Conservation (phyloP, 495 filamentous ascomycete species). For the Podospora tetraspora region DNA sequence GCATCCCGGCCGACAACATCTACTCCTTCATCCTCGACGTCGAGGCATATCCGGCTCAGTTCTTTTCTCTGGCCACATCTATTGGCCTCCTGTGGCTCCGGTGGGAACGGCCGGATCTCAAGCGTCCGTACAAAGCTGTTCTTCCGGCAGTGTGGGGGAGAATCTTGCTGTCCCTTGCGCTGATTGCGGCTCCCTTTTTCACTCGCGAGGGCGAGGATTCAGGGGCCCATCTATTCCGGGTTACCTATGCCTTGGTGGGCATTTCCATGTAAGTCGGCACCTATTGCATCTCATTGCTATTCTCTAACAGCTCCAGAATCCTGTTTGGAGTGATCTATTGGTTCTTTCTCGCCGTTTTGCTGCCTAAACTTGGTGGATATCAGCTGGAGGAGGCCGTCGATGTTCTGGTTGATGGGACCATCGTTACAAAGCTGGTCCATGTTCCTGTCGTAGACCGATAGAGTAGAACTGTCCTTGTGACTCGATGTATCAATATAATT, state of each 20-base stretch:
- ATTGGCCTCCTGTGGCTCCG: constrained; percentile 60
- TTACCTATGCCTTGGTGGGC: constrained; percentile 68
- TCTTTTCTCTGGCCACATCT: constrained; percentile 54
- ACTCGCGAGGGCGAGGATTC: constrained; percentile 43
- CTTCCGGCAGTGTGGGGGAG: constrained; percentile 46
- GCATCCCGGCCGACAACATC: constrained; percentile 58
- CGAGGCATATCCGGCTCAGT: constrained; percentile 62
- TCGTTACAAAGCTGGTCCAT: constrained; percentile 51
- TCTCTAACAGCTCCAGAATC: constrained; percentile 38
- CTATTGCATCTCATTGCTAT: background rate
- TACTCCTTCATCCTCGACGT: constrained; percentile 73
- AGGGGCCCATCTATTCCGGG: constrained; percentile 59
- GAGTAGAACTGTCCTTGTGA: background rate
- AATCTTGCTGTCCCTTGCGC: constrained; percentile 40
- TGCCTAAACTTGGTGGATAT: constrained; percentile 55
- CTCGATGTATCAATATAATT: no score
- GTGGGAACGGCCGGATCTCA: constrained; percentile 53
- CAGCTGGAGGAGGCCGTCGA: constrained; percentile 53
- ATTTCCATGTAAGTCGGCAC: constrained; percentile 55
- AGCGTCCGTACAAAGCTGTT: constrained; percentile 68
- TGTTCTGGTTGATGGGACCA: constrained; percentile 55
- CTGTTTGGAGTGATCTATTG: constrained; percentile 60
- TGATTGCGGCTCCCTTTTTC: constrained; percentile 53
- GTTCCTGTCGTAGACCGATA: constrained; percentile 21
- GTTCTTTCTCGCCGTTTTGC: constrained; percentile 58